These are phyloP conservation scores for Trapa incisa DNA, from an alignment of 345 rosid species.

Conservation along the genomic window DNA sequence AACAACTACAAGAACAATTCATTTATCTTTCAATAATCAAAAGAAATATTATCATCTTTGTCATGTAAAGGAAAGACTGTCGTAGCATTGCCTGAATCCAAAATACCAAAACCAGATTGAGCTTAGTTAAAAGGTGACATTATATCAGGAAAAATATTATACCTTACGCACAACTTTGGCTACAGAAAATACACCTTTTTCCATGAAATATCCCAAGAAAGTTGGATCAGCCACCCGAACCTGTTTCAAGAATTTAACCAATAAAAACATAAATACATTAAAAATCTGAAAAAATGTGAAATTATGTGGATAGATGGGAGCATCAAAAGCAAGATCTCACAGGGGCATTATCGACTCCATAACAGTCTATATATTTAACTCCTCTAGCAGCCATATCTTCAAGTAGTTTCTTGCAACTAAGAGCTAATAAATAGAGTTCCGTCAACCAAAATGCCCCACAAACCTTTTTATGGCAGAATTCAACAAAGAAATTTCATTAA, in stretches of 20 bases:
- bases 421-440: slow-evolving; percentile 30
- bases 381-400: slow-evolving; percentile 90
- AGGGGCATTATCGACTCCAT: slow-evolving; percentile 92
- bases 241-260: slow-evolving; percentile 23
- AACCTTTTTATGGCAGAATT: no score
- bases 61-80: background rate
- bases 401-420: slow-evolving; percentile 59
- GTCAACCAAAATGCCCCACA: background rate
- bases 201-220: slow-evolving; percentile 87
- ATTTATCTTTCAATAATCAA: background rate
- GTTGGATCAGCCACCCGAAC: slow-evolving; percentile 97
- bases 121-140: background rate
- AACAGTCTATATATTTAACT: slow-evolving; percentile 75
- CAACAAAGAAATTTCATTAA: no score
- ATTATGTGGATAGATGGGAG: background rate
- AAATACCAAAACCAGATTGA: no score
- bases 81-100: background rate
- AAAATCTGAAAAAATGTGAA: background rate
- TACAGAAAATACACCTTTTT: slow-evolving; percentile 75
- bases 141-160: background rate
- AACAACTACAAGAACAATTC: background rate
- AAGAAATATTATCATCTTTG: background rate
- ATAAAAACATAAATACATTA: no score
- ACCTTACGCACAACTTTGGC: slow-evolving; percentile 99
- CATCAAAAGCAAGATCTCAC: slow-evolving; percentile 27